Evolutionary conservation across 2,329 filamentous ascomycete genomes (phyloP), one percentile per base, ranked within the genome.

Genomic region (Ceratocystis destructans): DNA sequence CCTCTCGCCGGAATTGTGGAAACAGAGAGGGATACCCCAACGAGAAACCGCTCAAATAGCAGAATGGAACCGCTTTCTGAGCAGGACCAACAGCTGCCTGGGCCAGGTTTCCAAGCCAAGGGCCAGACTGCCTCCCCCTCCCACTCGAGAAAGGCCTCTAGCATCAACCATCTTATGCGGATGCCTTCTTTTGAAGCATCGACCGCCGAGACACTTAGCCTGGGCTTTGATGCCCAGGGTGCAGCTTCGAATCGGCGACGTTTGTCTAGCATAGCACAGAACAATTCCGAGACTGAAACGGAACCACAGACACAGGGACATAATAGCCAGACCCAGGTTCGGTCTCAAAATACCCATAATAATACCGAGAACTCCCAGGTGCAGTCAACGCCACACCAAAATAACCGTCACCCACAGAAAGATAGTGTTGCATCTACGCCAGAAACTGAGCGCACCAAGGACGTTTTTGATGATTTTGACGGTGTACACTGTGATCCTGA

Each of bases 381-480:
- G 37, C 37, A n/a, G 8, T 20, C 25, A 37, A 33, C 55, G n/a
- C 25, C 28, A 25, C 55, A 12, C 20, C 28, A 59, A 7, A 17
- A 59, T 10, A 37, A 59, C 55, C 31, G 15, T 6, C 28, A 15
- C n/a, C 25, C 64, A 17, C 17, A 53, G 3, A 45, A 62, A 64
- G 41, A 45, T 46, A 48, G 62, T 5, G 33, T 50, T 25, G 48
- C 48, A 12, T 68, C 66, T 20, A 31, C 55, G 17, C 81, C 82
- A 66, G 88, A 87, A 1, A 85, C 80, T 67, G 84, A 87, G 41
- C 88, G 72, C 83, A 83, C 20, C 78, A 84, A 69, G 76, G 79
- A 81, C 48, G 82, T 88, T 2, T 94, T 93, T 77, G 82, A 84
- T 53, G 88, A 92, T 73, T 94, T 94, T 72, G 89, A 94, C 73